Percentiles rank a stretch among this genome's conserved stretches.
Conservation (phyloP, 2,329 filamentous ascomycete species). For the Fusarium mundagurra region DNA sequence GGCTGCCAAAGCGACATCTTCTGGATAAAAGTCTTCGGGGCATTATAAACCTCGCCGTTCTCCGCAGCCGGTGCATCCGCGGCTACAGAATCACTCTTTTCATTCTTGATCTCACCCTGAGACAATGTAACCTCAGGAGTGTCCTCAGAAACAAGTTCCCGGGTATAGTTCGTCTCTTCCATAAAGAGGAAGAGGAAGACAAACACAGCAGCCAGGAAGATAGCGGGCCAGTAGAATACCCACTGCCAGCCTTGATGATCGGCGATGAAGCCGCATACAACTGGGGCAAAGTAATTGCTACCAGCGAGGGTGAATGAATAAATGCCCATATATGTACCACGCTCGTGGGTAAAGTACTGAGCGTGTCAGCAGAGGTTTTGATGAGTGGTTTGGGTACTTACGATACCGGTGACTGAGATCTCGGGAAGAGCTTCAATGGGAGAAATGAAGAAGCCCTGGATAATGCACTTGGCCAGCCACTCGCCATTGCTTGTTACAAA, state of each 20-base stretch:
- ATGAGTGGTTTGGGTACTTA: background rate
- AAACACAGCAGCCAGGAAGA: background rate
- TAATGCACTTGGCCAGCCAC: conserved; percentile 55
- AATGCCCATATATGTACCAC: conserved; percentile 54
- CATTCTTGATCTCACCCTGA: background rate
- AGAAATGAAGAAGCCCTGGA: conserved; percentile 55
- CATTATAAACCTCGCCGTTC: conserved; percentile 12
- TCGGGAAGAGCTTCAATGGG: conserved; percentile 59
- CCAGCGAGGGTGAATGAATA: conserved; percentile 53
- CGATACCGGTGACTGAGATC: conserved; percentile 55
- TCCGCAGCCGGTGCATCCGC: background rate
- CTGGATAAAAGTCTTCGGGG: conserved; percentile 52
- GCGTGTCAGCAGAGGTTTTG: rapidly evolving
- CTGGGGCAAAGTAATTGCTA: conserved; percentile 54
- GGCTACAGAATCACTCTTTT: background rate
- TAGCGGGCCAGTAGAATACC: conserved; percentile 50
- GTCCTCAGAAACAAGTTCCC: conserved; percentile 17
- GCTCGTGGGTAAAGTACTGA: conserved; percentile 52
- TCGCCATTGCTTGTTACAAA: conserved; percentile 50
- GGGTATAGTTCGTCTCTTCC: conserved; percentile 35
- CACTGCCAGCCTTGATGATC: conserved; percentile 52
- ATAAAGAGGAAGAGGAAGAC: background rate
- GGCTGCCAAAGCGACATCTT: conserved; percentile 56
- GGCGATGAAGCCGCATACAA: conserved; percentile 56
- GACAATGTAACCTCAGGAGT: background rate